Percentiles rank a stretch among this genome's conserved stretches.
These are phyloP conservation scores for Cubamyces lactineus DNA, from an alignment of 768 basidiomycete species.

Conservation along the genomic window DNA sequence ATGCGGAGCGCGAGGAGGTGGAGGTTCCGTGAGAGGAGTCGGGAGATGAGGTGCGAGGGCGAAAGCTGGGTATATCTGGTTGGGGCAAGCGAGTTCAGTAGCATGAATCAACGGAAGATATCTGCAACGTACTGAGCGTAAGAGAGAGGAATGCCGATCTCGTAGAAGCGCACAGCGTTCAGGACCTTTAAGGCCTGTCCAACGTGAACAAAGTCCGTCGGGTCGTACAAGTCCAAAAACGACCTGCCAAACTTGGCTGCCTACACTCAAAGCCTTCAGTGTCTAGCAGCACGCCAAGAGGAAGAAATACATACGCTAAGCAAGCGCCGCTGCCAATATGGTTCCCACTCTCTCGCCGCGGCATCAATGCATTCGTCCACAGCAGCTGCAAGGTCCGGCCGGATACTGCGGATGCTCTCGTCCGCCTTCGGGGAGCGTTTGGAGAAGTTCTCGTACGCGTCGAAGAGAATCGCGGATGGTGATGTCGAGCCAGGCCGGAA, in stretches of 20 bases:
- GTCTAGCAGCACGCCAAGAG: not conserved
- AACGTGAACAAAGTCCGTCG: constrained; percentile 90
- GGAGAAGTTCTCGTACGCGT: constrained; percentile 89
- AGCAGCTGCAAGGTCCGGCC: constrained; percentile 81
- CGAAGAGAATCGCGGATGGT: constrained; percentile 88
- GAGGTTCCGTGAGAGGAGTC: constrained; percentile 83
- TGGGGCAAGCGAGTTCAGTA: constrained; percentile 1
- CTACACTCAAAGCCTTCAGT: constrained; percentile 40
- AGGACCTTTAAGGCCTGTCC: constrained; percentile 91
- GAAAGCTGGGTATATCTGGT: constrained; percentile 80
- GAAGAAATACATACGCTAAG: constrained; percentile 63
- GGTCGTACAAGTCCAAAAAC: constrained; percentile 91
- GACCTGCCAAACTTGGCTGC: constrained; percentile 97
- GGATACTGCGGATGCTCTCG: constrained; percentile 87
- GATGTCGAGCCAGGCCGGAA: constrained; percentile 93
- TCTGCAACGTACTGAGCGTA: constrained; percentile 73
- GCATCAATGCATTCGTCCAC: constrained; percentile 94
- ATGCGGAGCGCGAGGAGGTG: constrained; percentile 93
- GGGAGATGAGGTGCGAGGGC: constrained; percentile 76
- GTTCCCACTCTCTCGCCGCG: constrained; percentile 90
- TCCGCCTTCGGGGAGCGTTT: constrained; percentile 89
- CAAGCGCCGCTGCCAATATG: constrained; percentile 84
- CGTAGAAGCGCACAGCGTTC: constrained; percentile 89
- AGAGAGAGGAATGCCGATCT: constrained; percentile 92
- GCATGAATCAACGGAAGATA: not conserved